Percentiles rank a stretch among this genome's conserved stretches.
Evolutionary conservation across 208 protist species (phyloP).

Genomic region (Trypanosoma platydactyli): DNA sequence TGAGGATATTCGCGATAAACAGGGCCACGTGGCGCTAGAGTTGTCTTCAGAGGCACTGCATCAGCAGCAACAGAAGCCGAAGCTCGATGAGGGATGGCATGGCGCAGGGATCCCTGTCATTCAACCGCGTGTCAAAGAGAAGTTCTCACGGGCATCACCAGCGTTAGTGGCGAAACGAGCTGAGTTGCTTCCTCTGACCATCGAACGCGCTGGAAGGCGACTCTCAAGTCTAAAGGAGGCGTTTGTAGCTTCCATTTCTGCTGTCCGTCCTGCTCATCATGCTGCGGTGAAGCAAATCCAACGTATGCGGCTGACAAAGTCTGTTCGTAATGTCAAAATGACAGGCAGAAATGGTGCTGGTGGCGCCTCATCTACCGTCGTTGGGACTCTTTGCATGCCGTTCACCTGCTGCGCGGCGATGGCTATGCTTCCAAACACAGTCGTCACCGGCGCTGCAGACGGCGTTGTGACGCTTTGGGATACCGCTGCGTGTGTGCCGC

Average conservation of each 20-base stretch:
- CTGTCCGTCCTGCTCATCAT: conserved; percentile 37
- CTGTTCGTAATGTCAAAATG: conserved; percentile 79
- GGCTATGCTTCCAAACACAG: conserved; percentile 18
- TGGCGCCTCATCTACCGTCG: conserved; percentile 17
- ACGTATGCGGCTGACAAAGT: conserved; percentile 61
- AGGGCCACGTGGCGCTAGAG: not conserved
- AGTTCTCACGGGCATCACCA: conserved; percentile 30
- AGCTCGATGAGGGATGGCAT: not conserved
- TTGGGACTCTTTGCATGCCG: conserved; percentile 64
- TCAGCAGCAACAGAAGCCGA: not conserved
- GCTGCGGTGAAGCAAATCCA: conserved; percentile 31
- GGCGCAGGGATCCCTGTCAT: not conserved
- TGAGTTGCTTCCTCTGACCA: conserved; percentile 50
- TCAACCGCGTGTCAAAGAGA: conserved; percentile 11
- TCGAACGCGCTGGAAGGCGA: conserved; percentile 45
- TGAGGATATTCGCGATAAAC: conserved; percentile 14
- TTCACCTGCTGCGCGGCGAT: conserved; percentile 58
- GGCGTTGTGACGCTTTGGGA: conserved; percentile 86
- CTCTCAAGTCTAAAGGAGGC: conserved; percentile 58
- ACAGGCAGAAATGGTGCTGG: not conserved
- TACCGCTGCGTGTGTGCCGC: conserved; percentile 38
- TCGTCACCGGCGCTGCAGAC: conserved; percentile 70
- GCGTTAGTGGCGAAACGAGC: conserved; percentile 46
- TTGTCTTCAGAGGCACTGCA: not conserved
- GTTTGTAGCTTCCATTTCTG: conserved; percentile 36